Conservation (phyloP, 495 filamentous ascomycete genomes). For the Penicillium egyptiacum region DNA sequence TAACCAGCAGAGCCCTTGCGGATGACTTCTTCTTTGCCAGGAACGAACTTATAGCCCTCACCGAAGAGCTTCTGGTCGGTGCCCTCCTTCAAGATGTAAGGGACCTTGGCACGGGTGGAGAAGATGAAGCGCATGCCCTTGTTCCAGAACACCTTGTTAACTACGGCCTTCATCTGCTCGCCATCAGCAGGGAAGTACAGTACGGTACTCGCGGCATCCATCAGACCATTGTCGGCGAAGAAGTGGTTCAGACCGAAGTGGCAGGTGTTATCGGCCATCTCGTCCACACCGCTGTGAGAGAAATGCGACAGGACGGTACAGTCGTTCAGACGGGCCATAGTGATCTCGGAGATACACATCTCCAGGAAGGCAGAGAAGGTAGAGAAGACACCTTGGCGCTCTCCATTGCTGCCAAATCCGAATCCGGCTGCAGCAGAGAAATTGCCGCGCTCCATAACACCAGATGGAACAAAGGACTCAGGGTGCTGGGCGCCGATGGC, state of each 20-base stretch:
- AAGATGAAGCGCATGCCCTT: conserved; percentile 42
- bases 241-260: conserved; percentile 46
- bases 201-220: conserved; percentile 32
- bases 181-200: conserved; percentile 46
- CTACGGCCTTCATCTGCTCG: conserved; percentile 47
- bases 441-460: conserved; percentile 46
- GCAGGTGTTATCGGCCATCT: conserved; percentile 47
- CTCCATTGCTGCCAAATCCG: conserved; percentile 41
- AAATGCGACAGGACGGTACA: conserved; percentile 44
- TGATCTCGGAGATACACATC: conserved; percentile 45
- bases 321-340: conserved; percentile 43
- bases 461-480: conserved; percentile 37
- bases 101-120: conserved; percentile 43
- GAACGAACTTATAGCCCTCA: conserved; percentile 38
- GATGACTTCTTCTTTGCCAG: conserved; percentile 42
- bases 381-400: conserved; percentile 43
- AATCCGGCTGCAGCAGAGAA: conserved; percentile 44
- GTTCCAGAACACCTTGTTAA: conserved; percentile 40
- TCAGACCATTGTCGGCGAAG: conserved; percentile 44
- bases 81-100: conserved; percentile 42
- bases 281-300: conserved; percentile 43
- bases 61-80: conserved; percentile 39
- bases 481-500: conserved; percentile 36
- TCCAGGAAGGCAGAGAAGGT: conserved; percentile 45
- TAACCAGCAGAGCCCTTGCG: conserved; percentile 39